A percentile compares a stretch with the other conserved stretches of the same genome.
Conservation (phyloP, 2,329 filamentous ascomycete species). For the Aspergillus ochraceus region DNA sequence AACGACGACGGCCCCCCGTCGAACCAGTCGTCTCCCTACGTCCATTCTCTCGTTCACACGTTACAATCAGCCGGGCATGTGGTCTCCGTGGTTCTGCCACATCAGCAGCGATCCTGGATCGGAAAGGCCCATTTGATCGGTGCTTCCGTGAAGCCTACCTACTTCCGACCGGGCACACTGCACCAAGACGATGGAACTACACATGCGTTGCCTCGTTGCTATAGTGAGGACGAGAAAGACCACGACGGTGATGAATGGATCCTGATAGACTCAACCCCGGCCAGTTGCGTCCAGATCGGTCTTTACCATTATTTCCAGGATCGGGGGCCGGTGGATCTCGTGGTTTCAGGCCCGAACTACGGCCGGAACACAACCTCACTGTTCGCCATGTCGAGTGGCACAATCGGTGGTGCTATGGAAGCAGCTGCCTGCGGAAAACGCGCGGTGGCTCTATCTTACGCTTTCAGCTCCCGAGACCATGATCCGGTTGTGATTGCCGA, state of each 20-base stretch:
- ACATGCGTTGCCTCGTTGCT: constrained; percentile 58
- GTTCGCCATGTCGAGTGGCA: constrained; percentile 75
- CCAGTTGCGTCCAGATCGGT: constrained; percentile 78
- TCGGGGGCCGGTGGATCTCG: constrained; percentile 70
- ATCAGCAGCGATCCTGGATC: constrained; percentile 95
- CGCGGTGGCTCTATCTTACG: constrained; percentile 83
- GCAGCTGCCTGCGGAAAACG: constrained; percentile 68
- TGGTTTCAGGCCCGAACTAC: constrained; percentile 80
- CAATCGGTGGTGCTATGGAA: constrained; percentile 74
- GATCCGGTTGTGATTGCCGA: constrained; percentile 77
- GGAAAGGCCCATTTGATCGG: constrained; percentile 97
- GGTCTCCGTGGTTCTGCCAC: constrained; percentile 89
- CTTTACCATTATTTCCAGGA: constrained; percentile 76
- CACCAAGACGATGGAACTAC: constrained; percentile 66
- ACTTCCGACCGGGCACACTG: constrained; percentile 70
- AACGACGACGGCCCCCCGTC: constrained; percentile 84
- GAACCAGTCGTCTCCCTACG: constrained; percentile 74
- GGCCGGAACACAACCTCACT: constrained; percentile 79
- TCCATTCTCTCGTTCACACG: constrained; percentile 70
- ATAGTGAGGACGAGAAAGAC: constrained; percentile 53
- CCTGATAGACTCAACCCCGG: constrained; percentile 76
- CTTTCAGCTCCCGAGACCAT: constrained; percentile 84
- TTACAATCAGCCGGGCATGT: constrained; percentile 74
- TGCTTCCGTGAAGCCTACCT: constrained; percentile 77
- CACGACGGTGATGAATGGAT: constrained; percentile 73